These are phyloP conservation scores for Pilaira anomala DNA, from an alignment of 192 early-diverging fungal genomes.

Conservation along the genomic window DNA sequence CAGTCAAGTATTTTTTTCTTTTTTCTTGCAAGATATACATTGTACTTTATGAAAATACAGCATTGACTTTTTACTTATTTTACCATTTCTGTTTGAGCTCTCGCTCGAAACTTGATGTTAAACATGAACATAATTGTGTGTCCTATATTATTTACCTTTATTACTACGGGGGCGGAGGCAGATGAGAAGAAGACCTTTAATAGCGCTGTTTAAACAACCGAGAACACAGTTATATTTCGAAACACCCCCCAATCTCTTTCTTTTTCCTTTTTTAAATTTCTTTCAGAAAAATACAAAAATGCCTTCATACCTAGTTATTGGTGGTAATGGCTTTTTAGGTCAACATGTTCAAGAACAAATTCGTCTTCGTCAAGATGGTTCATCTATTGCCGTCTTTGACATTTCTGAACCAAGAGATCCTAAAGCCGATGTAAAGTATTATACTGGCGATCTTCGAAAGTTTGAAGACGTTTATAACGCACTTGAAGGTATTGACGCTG, in stretches of 20 bases:
- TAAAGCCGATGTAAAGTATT: conserved; percentile 44
- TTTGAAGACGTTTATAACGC: conserved; percentile 59
- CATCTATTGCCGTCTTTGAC: conserved; percentile 80
- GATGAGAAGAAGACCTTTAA: too few relatives aligned
- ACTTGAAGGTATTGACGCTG: conserved; percentile 59
- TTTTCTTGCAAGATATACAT: too few relatives aligned
- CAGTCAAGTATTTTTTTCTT: too few relatives aligned
- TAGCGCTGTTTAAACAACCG: not conserved
- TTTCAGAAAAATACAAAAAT: not conserved
- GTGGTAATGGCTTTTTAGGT: conserved; percentile 89
- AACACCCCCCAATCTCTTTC: not conserved
- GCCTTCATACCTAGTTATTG: conserved; percentile 66
- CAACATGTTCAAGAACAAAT: conserved; percentile 74
- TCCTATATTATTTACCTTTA: not conserved
- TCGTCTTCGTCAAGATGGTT: conserved; percentile 54
- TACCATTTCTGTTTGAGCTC: too few relatives aligned
- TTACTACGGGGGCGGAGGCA: too few relatives aligned
- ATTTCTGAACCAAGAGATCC: conserved; percentile 49
- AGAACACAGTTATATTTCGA: not conserved
- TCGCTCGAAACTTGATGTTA: too few relatives aligned
- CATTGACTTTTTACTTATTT: too few relatives aligned
- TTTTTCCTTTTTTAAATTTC: not conserved
- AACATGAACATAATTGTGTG: too few relatives aligned
- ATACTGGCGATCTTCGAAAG: conserved; percentile 49
- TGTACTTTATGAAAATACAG: too few relatives aligned